Percentiles rank a stretch among this genome's conserved stretches.
phyloP scores from a whole-genome alignment of 129 eudicot species.

The Lactuca saligna region DNA sequence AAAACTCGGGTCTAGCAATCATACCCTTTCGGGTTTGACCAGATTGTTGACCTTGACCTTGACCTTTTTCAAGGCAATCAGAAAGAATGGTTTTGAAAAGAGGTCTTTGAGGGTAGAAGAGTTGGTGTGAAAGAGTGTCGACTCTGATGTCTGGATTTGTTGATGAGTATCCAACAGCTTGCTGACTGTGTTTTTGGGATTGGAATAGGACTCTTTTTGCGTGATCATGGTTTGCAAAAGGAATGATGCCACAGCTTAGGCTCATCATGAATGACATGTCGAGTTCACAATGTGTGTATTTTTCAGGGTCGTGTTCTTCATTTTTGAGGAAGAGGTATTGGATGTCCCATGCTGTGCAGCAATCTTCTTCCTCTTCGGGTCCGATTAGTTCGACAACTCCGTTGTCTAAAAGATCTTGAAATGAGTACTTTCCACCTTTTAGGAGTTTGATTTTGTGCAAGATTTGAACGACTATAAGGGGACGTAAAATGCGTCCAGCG shows the following conservation, averaged over 20 bases:
- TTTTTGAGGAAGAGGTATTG: constrained; percentile 56
- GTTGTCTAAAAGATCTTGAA: constrained; percentile 64
- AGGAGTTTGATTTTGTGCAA: constrained; percentile 52
- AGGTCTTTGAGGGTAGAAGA: constrained; percentile 80
- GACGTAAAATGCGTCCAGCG: constrained; percentile 90
- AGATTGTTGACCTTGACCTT: constrained; percentile 29
- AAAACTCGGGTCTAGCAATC: constrained; percentile 64
- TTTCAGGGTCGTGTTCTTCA: constrained; percentile 37
- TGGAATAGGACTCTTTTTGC: constrained; percentile 76
- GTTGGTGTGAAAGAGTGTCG: constrained; percentile 68
- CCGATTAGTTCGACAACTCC: constrained; percentile 86
- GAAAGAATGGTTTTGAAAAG: constrained; percentile 75
- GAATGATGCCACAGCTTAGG: constrained; percentile 75
- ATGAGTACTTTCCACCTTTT: constrained; percentile 59
- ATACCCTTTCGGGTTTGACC: constrained; percentile 56
- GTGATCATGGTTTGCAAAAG: constrained; percentile 84
- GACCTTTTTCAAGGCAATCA: constrained; percentile 83
- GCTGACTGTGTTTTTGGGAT: constrained; percentile 85
- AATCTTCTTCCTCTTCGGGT: constrained; percentile 89
- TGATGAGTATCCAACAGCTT: constrained; percentile 74
- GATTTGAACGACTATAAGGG: constrained; percentile 74
- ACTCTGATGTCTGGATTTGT: constrained; percentile 66
- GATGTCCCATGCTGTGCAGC: constrained; percentile 82
- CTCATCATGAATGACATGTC: constrained; percentile 73
- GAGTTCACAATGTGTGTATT: constrained; percentile 85